Base-by-base conservation (phyloP, 2,329 filamentous ascomycete species). In the Fusarium nisikadoi region DNA sequence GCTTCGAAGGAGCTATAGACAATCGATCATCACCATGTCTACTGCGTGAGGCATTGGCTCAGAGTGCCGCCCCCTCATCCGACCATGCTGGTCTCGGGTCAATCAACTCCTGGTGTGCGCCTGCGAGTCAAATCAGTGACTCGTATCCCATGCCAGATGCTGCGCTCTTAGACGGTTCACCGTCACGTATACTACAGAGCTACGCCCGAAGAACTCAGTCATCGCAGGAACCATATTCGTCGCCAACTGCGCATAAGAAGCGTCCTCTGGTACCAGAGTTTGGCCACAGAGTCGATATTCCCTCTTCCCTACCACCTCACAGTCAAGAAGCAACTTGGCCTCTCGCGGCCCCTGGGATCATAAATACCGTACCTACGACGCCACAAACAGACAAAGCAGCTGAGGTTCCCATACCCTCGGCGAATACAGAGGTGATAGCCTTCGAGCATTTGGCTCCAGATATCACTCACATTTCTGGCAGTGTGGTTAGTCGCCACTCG, bases 51-150 rank as follows among this genome's bases (percentile, higher is more conserved):
- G 33, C 39, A n/a, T 25, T 50, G 12, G 31, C 39, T 20, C 43
- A 47, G 8, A 43, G 62, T 25, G 62, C 50, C 27, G 23, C 42
- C 12, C 39, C 53, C 27, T 53, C 69, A 10, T 71, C 66, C 9
- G 70, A 67, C 14, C 64, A 62, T 27, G 62, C 33, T 31, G 33
- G 33, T 19, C 55, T 59, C 43, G 62, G 38, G 35, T 77, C 79
- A 6, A 80, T 80, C 41, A 68, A 72, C 33, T 83, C 84, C 54
- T 86, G 83, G 82, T 76, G 77, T 47, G 78, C 82, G 19, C 85
- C 84, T 5, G 83, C 86, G 0, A 89, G 86, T 62, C 81, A 86
- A 33, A 82, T 91, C 25, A 83, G 82, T 14, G 89, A 91, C 73
- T 91, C 89, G 1, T 85, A 88, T 70, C 85, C 75, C 54, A 79